phyloP scores from a whole-genome alignment of 495 filamentous ascomycete species.

The Apiosordaria backusii region DNA sequence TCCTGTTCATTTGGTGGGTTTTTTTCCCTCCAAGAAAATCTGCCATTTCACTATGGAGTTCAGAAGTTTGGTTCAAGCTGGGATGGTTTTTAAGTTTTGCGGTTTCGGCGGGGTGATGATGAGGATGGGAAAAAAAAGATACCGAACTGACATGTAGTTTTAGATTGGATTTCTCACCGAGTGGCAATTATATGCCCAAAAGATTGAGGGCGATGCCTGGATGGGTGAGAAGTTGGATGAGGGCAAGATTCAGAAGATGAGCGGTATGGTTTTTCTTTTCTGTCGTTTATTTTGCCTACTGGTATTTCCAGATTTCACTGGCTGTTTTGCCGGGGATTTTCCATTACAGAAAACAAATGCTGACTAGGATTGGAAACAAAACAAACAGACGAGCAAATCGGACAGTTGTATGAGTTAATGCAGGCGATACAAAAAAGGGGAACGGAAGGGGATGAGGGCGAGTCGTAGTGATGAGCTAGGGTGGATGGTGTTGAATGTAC shows the following conservation, averaged over 20 bases:
- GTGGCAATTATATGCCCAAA: constrained; percentile 93
- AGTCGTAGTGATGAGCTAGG: not conserved
- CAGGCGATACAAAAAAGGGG: constrained; percentile 66
- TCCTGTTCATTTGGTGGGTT: constrained; percentile 79
- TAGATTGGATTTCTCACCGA: constrained; percentile 94
- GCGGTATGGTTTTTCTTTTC: constrained; percentile 55
- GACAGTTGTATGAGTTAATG: constrained; percentile 93
- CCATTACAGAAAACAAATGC: not conserved
- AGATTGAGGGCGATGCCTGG: constrained; percentile 83
- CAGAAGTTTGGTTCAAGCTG: too few species aligned
- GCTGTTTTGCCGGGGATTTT: not conserved
- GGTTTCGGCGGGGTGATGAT: not conserved
- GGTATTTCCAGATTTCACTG: not conserved
- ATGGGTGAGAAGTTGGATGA: constrained; percentile 71
- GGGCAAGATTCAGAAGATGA: constrained; percentile 86
- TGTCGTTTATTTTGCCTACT: not conserved
- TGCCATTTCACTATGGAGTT: not conserved
- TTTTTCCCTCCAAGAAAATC: not conserved
- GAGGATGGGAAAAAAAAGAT: not conserved
- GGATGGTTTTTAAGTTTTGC: not conserved
- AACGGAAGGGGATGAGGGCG: constrained; percentile 42
- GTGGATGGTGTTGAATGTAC: too few species aligned
- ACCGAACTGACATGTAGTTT: not conserved
- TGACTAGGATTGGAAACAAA: constrained; percentile 1
- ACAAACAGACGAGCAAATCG: constrained; percentile 80